These are phyloP conservation scores for Cryphonectria japonica DNA, from an alignment of 2,329 filamentous ascomycete genomes.

Conservation along the genomic window DNA sequence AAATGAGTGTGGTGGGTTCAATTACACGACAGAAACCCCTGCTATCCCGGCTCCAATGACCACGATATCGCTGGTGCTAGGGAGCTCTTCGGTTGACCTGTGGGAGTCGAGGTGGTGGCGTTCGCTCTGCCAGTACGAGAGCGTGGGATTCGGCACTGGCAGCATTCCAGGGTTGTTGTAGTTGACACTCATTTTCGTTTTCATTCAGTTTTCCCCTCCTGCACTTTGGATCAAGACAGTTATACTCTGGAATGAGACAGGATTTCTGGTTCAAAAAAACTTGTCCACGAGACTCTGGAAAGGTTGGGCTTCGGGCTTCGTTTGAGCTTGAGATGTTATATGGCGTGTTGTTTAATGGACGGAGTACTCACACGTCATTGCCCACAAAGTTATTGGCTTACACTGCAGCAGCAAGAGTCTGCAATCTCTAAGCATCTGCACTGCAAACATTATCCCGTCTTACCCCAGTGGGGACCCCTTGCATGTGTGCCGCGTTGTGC, in stretches of 20 bases:
- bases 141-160: conserved; percentile 23
- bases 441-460: conserved; percentile 12
- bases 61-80: conserved; percentile 13
- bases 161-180: conserved; percentile 1
- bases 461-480: not conserved
- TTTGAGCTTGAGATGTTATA: not conserved
- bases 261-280: no score
- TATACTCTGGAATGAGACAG: not conserved
- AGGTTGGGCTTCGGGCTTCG: not conserved
- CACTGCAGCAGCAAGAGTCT: conserved; percentile 2
- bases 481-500: not conserved
- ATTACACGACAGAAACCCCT: conserved; percentile 25
- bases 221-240: not conserved
- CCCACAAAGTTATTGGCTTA: not conserved
- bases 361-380: not conserved
- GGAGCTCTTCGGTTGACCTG: conserved; percentile 22
- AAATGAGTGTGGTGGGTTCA: not conserved
- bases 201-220: no score
- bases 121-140: conserved; percentile 27
- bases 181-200: conserved; percentile 12
- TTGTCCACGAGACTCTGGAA: not conserved
- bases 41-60: conserved; percentile 27
- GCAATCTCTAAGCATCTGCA: not conserved
- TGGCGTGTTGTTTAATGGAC: not conserved
- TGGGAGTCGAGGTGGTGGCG: conserved; percentile 25